Evolutionary conservation across 106 monocot genomes (phyloP).

Genomic region (Vanilla planifolia): DNA sequence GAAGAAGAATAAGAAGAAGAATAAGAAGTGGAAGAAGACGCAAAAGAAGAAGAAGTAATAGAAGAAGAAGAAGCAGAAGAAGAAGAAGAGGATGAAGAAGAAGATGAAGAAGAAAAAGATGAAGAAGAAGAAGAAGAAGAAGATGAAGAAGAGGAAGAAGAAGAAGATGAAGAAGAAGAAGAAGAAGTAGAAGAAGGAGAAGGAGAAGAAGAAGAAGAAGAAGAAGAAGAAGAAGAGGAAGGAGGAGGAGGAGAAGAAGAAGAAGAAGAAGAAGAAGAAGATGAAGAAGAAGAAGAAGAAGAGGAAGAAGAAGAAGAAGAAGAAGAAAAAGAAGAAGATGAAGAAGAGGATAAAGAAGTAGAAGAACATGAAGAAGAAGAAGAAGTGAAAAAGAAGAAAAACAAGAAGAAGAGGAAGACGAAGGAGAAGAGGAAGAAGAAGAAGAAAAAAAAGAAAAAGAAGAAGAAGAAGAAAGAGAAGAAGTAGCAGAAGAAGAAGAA

Average conservation of each 20-base stretch:
- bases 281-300: neutral
- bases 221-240: neutral
- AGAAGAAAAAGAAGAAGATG: neutral
- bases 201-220: neutral
- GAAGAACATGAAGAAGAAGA: too few relatives aligned
- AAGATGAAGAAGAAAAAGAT: too few relatives aligned
- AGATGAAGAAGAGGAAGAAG: neutral
- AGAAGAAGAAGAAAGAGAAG: neutral
- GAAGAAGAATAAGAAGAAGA: too few relatives aligned
- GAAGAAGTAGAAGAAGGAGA: neutral
- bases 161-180: neutral
- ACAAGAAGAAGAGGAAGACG: too few relatives aligned
- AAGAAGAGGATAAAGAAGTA: too few relatives aligned
- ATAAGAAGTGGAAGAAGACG: too few relatives aligned
- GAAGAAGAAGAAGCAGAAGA: too few relatives aligned
- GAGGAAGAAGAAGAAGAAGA: neutral
- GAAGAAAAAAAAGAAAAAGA: too few relatives aligned
- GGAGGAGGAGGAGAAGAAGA: neutral
- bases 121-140: neutral
- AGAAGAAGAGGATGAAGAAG: too few relatives aligned
- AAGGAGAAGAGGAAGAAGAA: neutral
- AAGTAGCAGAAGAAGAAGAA: too few relatives aligned
- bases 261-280: slow-evolving; percentile 1
- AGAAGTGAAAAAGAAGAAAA: neutral
- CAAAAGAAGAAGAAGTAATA: too few relatives aligned